Evolutionary conservation across 2,329 filamentous ascomycete species (phyloP), one percentile per base, ranked within the genome.

Genomic region (Ambrosiella beaveri): DNA sequence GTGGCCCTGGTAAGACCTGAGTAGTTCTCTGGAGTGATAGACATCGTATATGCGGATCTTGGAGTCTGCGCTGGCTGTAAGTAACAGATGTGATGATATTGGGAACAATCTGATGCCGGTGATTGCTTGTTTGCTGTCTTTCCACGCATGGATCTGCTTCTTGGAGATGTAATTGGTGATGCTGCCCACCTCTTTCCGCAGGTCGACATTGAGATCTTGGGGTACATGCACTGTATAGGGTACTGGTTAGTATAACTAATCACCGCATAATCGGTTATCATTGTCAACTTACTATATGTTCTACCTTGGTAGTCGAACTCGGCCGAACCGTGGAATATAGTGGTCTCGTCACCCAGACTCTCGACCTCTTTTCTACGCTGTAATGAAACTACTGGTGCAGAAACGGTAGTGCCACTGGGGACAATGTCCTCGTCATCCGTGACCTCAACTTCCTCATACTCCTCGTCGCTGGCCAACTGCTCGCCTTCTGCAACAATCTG

Each of bases 11-110:
- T 87, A 98, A n/a, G 88, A 90, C 58, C 93, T 86, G 62, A 98
- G 73, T 17, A 97, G 79, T 68, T 95, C 88, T 61, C 84, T 83
- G 62, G 88, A 77, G 71, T 97, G 91, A 68, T 96, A 96, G 8
- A 88, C 84, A 69, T 98, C 91, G 82, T 88, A 97, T 54, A 98
- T 82, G 70, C 94, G 95, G 68, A 97, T 81, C 60, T 88, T 95
- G 19, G 81, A 81, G 68, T 98, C 93, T 12, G 93, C 90, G 62
- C 86, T 85, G n/a, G 87, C 86, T 39, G 88, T 94, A 44, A 98
- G 76, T 27, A 98, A 74, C 54, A 98, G 74, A 69, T 98, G 93
- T 1, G 91, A 91, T 7, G 88, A 90, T 54, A 73, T 71, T 11
- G 93, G 93, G 70, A 98, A 89, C 75, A 98, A 95, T 36, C 86